These are phyloP conservation scores for Botrytis medusae DNA, from an alignment of 2,329 filamentous ascomycete genomes.

Conservation along the genomic window DNA sequence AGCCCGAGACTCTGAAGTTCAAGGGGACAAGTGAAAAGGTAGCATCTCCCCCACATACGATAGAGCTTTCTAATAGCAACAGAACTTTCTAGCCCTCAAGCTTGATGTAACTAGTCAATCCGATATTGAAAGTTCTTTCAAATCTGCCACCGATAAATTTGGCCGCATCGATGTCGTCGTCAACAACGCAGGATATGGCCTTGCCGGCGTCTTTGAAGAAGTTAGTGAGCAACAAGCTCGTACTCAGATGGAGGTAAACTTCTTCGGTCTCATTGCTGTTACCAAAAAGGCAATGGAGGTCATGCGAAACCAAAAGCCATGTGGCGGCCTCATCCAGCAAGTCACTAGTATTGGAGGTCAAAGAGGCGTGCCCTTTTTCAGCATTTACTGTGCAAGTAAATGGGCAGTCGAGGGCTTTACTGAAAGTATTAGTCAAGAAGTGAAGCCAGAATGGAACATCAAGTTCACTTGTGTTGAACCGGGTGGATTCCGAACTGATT, in stretches of 20 bases:
- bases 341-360: slow-evolving; percentile 45
- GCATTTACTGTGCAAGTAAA: slow-evolving; percentile 44
- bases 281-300: slow-evolving; percentile 46
- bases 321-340: slow-evolving; percentile 44
- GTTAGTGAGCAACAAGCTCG: slow-evolving; percentile 49
- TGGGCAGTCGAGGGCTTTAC: slow-evolving; percentile 47
- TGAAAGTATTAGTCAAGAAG: slow-evolving; percentile 40
- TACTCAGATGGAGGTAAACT: slow-evolving; percentile 58
- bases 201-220: slow-evolving; percentile 54
- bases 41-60: background rate
- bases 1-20: slow-evolving; percentile 42
- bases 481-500: slow-evolving; percentile 44
- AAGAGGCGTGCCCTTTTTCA: slow-evolving; percentile 40
- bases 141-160: slow-evolving; percentile 49
- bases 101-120: slow-evolving; percentile 56
- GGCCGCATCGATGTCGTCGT: slow-evolving; percentile 58
- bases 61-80: background rate
- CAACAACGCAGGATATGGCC: slow-evolving; percentile 62
- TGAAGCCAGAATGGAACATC: slow-evolving; percentile 43
- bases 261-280: slow-evolving; percentile 56
- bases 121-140: slow-evolving; percentile 39
- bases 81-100: slow-evolving; percentile 49
- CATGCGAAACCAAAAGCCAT: slow-evolving; percentile 40
- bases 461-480: slow-evolving; percentile 46
- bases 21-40: slow-evolving; percentile 39